Evolutionary conservation across 2,329 filamentous ascomycete species (phyloP).

Genomic region (Sarocladiaceae sp.): DNA sequence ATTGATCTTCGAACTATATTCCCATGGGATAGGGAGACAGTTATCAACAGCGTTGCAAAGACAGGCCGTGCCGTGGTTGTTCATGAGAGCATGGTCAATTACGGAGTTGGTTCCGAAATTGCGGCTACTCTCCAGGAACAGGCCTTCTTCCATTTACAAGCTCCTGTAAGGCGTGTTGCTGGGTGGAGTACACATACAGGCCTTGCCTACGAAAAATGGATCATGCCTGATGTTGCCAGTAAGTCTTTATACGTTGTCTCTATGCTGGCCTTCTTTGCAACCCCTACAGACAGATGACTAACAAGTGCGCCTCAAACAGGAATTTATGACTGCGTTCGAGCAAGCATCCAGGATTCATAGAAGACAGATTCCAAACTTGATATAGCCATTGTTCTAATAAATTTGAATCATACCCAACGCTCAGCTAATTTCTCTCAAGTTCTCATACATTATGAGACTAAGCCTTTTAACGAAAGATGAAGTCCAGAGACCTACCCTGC

Average conservation of each 20-base stretch:
- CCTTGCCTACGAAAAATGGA: conserved; percentile 73
- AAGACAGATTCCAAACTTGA: no score
- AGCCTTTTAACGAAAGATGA: no score
- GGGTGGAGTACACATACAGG: conserved; percentile 88
- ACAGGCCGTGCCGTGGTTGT: conserved; percentile 85
- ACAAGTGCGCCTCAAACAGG: no score
- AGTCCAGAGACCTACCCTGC: no score
- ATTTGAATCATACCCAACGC: no score
- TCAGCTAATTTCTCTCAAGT: no score
- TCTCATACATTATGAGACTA: no score
- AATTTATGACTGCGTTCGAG: no score
- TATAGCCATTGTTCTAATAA: no score
- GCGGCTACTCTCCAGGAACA: conserved; percentile 84
- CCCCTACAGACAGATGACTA: no score
- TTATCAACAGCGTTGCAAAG: conserved; percentile 79
- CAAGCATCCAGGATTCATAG: no score
- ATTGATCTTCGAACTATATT: conserved; percentile 87
- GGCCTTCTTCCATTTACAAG: conserved; percentile 73
- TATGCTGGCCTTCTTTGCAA: background rate
- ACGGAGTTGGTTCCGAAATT: conserved; percentile 83
- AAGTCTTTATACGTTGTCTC: conserved; percentile 41
- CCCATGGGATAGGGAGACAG: conserved; percentile 81
- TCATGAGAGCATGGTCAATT: conserved; percentile 89
- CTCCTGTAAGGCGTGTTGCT: conserved; percentile 77
- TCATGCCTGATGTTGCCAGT: conserved; percentile 84